Base-by-base conservation (phyloP, 163 green algal genomes). In the Prototheca wickerhamii region DNA sequence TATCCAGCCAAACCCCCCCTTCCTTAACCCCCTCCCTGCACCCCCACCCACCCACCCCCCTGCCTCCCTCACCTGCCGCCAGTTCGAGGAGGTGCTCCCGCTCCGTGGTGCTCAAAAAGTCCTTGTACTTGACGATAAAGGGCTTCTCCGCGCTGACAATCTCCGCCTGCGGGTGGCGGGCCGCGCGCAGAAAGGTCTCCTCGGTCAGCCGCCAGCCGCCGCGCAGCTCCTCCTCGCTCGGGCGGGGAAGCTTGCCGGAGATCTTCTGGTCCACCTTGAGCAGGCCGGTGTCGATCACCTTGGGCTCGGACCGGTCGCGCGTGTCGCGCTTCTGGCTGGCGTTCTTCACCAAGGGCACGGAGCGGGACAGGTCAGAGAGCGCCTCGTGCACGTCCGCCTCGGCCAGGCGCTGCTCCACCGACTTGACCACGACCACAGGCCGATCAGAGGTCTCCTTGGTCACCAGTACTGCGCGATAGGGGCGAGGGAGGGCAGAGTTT, bases 171-270 rank as follows among this genome's bases (percentile, higher is more conserved):
- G 72, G 72, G 12, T 72, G 66, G 10, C 26, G 40, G 18, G 53
- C 58, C 18, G 72, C 66, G 10, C 55, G 63, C 28, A 72, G 43
- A 26, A 68, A 78, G 3, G 74, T 32, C 1, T 35, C 32, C 4
- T 56, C 7, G 3, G 44, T 74, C 25, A 78, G 61, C 28, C 66
- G 17, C 72, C 72, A 78, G 4, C 43, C 50, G 4, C 68, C 68
- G 43, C 6, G 7, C 26, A 23, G 7, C 5, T 18, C 25, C 28
- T 23, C 8, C 26, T 21, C 5, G 54, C 4, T 25, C 18, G n/a
- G 15, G 12, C 10, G 4, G 54, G 54, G 54, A 20, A 28, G 12
- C 18, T 28, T 12, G 4, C 54, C 7, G 25, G 66, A 50, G 34
- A 72, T 49, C 12, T 49, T 42, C 31, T 50, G 25, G 31, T 72